Evolutionary conservation across 768 basidiomycete species (phyloP).

Genomic region (Lyophyllum decastes): DNA sequence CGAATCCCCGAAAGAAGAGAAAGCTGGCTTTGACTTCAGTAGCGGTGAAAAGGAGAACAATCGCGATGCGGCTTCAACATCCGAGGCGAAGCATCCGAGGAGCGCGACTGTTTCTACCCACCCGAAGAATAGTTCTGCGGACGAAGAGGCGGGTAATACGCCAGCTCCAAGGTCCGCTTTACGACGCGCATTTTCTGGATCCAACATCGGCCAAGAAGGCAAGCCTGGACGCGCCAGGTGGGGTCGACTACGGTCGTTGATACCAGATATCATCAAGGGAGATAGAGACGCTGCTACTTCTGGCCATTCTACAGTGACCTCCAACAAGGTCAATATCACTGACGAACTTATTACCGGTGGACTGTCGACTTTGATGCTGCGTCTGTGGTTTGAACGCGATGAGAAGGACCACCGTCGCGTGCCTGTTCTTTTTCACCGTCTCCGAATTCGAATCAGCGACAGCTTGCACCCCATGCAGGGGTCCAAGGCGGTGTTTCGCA

Average conservation of each 20-base stretch:
- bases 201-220: constrained; percentile 24
- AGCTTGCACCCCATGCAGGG: constrained; percentile 80
- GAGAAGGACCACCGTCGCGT: constrained; percentile 82
- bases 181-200: constrained; percentile 36
- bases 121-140: constrained; percentile 11
- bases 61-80: neutral
- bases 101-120: neutral
- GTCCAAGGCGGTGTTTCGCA: constrained; percentile 80
- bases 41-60: neutral
- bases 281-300: constrained; percentile 28
- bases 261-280: constrained; percentile 54
- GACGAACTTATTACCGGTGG: constrained; percentile 84
- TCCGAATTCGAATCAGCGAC: constrained; percentile 85
- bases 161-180: constrained; percentile 15
- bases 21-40: constrained; percentile 31
- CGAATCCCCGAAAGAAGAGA: constrained; percentile 53
- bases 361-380: constrained; percentile 75
- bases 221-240: constrained; percentile 48
- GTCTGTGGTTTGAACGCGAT: constrained; percentile 85
- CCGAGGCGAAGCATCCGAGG: constrained; percentile 1
- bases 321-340: constrained; percentile 67
- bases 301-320: constrained; percentile 51
- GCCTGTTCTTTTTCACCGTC: constrained; percentile 75
- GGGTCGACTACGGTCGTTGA: constrained; percentile 63
- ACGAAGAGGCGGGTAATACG: constrained; percentile 1